Percentiles rank a stretch among this genome's conserved stretches.
phyloP scores from a whole-genome alignment of 371 early-diverging fungal genomes.

The Funneliformis caledonium region DNA sequence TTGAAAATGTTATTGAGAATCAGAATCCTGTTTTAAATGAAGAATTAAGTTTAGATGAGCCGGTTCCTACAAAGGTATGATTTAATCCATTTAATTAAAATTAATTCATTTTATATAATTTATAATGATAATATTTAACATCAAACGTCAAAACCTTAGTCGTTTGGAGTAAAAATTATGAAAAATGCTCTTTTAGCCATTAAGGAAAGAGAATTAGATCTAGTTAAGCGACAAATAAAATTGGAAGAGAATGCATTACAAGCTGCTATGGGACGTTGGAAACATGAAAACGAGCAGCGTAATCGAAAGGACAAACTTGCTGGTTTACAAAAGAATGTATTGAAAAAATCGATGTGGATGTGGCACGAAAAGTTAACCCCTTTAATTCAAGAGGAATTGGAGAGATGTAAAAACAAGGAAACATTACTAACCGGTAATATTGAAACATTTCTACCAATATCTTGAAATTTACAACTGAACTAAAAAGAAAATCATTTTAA shows the following conservation, averaged over 20 bases:
- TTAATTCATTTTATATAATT: not conserved
- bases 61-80: conserved; percentile 4
- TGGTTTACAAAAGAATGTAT: conserved; percentile 51
- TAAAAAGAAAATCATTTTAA: not conserved
- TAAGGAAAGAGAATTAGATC: conserved; percentile 55
- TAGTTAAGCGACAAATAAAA: conserved; percentile 79
- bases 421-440: not conserved
- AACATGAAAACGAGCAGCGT: conserved; percentile 58
- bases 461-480: not conserved
- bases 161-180: conserved; percentile 77
- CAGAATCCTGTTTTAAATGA: not conserved
- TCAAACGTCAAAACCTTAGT: not conserved
- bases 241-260: conserved; percentile 86
- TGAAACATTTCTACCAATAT: not conserved
- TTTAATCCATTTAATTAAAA: not conserved
- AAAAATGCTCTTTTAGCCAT: conserved; percentile 72
- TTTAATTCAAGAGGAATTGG: conserved; percentile 69
- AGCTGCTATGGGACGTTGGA: conserved; percentile 74
- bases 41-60: not conserved
- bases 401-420: conserved; percentile 40
- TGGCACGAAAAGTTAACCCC: conserved; percentile 81
- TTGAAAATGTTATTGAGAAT: not conserved
- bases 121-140: conserved; percentile 2
- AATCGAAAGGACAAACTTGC: conserved; percentile 64
- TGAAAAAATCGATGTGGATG: conserved; percentile 61